These are phyloP conservation scores for Ascocoryne sarcoides DNA, from an alignment of 2,329 filamentous ascomycete species.

Conservation along the genomic window DNA sequence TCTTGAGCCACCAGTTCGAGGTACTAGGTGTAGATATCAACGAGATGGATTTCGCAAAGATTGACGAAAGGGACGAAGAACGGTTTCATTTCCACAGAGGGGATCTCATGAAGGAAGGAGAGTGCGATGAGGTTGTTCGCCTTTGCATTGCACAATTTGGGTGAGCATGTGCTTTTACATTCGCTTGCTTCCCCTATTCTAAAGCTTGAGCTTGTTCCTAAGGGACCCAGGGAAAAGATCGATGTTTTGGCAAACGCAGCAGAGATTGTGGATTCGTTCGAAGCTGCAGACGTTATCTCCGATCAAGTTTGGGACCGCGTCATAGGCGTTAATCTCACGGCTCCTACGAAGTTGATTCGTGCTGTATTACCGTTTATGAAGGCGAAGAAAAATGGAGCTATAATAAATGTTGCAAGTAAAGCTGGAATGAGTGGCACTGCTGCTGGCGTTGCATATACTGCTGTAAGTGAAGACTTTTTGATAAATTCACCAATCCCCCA, in stretches of 20 bases:
- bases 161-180: conserved; percentile 11
- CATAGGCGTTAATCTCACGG: conserved; percentile 35
- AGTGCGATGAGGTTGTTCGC: conserved; percentile 28
- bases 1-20: conserved; percentile 26
- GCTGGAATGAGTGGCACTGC: conserved; percentile 31
- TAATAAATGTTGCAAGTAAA: conserved; percentile 35
- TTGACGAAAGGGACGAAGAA: conserved; percentile 12
- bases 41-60: conserved; percentile 26
- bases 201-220: too few relatives aligned
- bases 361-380: conserved; percentile 35
- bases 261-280: conserved; percentile 35
- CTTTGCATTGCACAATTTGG: conserved; percentile 26
- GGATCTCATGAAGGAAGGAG: conserved; percentile 26
- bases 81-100: conserved; percentile 29
- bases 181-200: background rate
- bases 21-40: conserved; percentile 28
- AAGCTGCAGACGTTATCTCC: conserved; percentile 31
- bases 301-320: conserved; percentile 34
- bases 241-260: conserved; percentile 39
- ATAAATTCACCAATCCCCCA: too few relatives aligned
- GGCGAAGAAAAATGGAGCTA: conserved; percentile 31
- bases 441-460: conserved; percentile 37
- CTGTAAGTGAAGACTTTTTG: conserved; percentile 36
- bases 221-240: conserved; percentile 24
- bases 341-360: conserved; percentile 36